These are phyloP conservation scores for Cyclotella choctawhatcheeana DNA, from an alignment of 108 stramenopile species.

Conservation along the genomic window DNA sequence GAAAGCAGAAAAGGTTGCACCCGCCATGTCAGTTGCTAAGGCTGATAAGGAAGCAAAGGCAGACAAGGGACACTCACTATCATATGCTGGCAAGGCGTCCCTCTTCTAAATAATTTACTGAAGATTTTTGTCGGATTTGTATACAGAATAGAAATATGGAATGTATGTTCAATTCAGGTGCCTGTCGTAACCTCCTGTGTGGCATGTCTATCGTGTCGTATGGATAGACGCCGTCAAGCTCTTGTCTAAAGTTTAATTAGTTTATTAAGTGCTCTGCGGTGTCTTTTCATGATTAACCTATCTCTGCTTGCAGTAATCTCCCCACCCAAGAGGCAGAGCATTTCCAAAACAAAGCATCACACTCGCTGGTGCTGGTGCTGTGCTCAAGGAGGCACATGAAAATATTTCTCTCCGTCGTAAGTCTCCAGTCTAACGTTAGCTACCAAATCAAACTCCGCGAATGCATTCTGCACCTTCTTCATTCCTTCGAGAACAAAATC, in stretches of 20 bases:
- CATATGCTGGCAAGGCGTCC: too few species aligned
- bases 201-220: too few species aligned
- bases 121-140: too few species aligned
- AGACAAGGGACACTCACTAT: slow-evolving; percentile 6
- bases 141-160: too few species aligned
- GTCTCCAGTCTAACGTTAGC: slow-evolving; percentile 77
- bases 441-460: slow-evolving; percentile 62
- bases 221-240: too few species aligned
- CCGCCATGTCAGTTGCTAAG: not conserved
- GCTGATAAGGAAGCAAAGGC: slow-evolving; percentile 15
- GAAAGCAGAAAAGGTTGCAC: slow-evolving; percentile 22
- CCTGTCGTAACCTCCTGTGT: too few species aligned
- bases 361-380: not conserved
- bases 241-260: too few species aligned
- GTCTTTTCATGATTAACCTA: too few species aligned
- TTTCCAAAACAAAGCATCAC: not conserved
- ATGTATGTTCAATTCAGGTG: too few species aligned
- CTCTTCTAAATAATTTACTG: too few species aligned
- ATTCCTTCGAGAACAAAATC: slow-evolving; percentile 75
- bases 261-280: too few species aligned
- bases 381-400: slow-evolving; percentile 68
- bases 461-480: slow-evolving; percentile 66
- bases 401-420: slow-evolving; percentile 78
- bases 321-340: too few species aligned
- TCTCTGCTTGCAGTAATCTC: not conserved